A percentile compares a stretch with the other conserved stretches of the same genome.
Evolutionary conservation across 257 asterid species (phyloP).

Genomic region (Forsythia suspensa): DNA sequence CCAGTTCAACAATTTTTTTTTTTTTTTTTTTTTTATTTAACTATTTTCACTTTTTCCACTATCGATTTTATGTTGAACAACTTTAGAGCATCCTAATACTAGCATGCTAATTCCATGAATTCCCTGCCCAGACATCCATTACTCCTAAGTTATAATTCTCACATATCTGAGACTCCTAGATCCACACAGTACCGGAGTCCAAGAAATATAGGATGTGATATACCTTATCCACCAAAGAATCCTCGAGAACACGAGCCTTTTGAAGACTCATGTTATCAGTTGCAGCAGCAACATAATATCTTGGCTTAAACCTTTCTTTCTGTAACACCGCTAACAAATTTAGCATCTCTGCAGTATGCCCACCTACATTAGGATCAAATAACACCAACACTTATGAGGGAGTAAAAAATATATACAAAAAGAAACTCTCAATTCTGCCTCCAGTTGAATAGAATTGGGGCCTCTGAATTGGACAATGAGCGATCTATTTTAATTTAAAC

Average conservation of each 20-base stretch:
- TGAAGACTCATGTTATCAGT: conserved; percentile 96
- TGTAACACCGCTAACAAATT: conserved; percentile 68
- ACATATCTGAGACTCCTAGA: neutral
- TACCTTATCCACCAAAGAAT: conserved; percentile 62
- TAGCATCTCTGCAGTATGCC: conserved; percentile 97
- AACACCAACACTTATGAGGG: neutral
- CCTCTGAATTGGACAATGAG: neutral
- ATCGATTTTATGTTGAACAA: too few species aligned
- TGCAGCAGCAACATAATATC: conserved; percentile 89
- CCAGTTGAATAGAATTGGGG: neutral
- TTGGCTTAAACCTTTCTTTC: conserved; percentile 63
- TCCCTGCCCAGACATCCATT: neutral
- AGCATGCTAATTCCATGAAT: neutral
- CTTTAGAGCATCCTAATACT: neutral
- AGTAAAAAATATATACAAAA: too few species aligned
- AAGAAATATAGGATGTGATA: neutral
- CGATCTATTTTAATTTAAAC: neutral
- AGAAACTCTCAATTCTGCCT: neutral
- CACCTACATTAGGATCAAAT: conserved; percentile 50
- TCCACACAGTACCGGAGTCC: neutral
- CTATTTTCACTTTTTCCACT: neutral
- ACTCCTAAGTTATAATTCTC: neutral
- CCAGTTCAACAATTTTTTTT: neutral
- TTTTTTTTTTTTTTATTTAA: too few species aligned
- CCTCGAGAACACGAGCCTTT: conserved; percentile 75